Percentiles rank a stretch among this genome's conserved stretches.
Evolutionary conservation across 2,329 filamentous ascomycete genomes (phyloP).

Genomic region (Fusarium sarcochroum): DNA sequence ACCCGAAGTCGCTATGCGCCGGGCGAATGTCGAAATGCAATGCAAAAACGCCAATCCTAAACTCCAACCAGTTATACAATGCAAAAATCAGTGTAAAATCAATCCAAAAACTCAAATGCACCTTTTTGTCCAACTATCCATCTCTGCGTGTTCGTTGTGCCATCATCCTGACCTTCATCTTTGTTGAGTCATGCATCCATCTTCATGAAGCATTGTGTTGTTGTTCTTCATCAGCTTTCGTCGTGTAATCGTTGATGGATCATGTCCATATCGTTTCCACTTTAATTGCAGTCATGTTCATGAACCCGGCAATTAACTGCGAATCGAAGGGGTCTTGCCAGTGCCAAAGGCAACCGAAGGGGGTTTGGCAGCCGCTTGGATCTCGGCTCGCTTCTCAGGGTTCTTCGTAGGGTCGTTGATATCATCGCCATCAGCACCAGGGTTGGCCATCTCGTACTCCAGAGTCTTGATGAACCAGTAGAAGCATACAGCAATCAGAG

Average conservation of each 20-base stretch:
- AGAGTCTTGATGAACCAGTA: conserved; percentile 59
- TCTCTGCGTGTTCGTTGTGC: neutral
- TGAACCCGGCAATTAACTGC: conserved; percentile 26
- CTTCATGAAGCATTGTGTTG: conserved; percentile 6
- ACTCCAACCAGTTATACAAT: neutral
- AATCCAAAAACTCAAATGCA: neutral
- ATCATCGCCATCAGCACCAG: conserved; percentile 61
- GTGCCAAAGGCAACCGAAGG: conserved; percentile 35
- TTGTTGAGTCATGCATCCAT: neutral
- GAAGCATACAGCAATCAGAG: conserved; percentile 55
- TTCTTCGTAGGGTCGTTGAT: conserved; percentile 61
- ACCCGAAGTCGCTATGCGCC: neutral
- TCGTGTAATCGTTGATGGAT: conserved; percentile 19
- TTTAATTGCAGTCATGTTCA: conserved; percentile 17
- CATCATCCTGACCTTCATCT: neutral
- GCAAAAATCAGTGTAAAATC: neutral
- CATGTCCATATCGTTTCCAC: conserved; percentile 8
- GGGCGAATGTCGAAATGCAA: neutral
- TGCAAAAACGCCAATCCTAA: neutral
- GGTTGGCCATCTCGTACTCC: conserved; percentile 62
- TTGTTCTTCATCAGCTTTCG: conserved; percentile 3
- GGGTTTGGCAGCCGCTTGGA: conserved; percentile 34
- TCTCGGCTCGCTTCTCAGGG: conserved; percentile 56
- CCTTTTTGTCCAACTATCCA: neutral
- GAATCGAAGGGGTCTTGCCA: conserved; percentile 44